These are phyloP conservation scores for Fusarium marasasianum DNA, from an alignment of 2,329 filamentous ascomycete genomes.

Conservation along the genomic window DNA sequence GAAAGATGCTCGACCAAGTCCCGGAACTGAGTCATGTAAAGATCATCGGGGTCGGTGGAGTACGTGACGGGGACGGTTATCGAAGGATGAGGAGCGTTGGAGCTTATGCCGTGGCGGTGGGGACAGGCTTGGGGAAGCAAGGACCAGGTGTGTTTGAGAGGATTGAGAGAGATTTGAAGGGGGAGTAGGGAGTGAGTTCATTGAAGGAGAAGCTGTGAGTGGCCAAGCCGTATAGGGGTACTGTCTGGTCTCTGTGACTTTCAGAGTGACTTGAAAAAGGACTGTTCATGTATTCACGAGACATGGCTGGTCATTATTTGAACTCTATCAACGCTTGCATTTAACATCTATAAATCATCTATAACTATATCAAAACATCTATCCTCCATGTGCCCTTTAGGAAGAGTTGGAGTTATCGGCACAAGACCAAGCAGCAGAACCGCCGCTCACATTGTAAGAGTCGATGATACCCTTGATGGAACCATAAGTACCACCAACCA, in stretches of 20 bases:
- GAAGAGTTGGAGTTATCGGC: constrained; percentile 53
- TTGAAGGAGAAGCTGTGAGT: constrained; percentile 1
- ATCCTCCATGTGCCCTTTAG: background rate
- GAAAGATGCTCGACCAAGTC: constrained; percentile 64
- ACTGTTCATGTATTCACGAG: background rate
- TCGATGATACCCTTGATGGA: constrained; percentile 49
- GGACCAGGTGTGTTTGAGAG: constrained; percentile 70
- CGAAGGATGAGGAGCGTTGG: constrained; percentile 73
- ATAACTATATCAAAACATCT: background rate
- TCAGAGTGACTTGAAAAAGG: background rate
- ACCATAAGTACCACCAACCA: constrained; percentile 57
- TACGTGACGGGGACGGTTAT: constrained; percentile 70
- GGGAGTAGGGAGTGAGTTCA: constrained; percentile 19
- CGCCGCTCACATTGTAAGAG: constrained; percentile 47
- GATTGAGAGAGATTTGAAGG: constrained; percentile 53
- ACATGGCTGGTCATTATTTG: background rate
- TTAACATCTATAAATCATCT: constrained; percentile 16
- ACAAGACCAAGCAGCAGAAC: constrained; percentile 54
- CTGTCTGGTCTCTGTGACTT: background rate
- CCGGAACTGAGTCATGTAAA: constrained; percentile 61
- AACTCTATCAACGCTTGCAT: constrained; percentile 23
- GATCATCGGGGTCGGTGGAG: constrained; percentile 78
- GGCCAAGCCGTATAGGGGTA: background rate
- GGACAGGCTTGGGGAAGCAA: constrained; percentile 72
- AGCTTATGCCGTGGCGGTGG: constrained; percentile 73